phyloP scores from a whole-genome alignment of 768 basidiomycete genomes.

The Cystofilobasidium capitatum region DNA sequence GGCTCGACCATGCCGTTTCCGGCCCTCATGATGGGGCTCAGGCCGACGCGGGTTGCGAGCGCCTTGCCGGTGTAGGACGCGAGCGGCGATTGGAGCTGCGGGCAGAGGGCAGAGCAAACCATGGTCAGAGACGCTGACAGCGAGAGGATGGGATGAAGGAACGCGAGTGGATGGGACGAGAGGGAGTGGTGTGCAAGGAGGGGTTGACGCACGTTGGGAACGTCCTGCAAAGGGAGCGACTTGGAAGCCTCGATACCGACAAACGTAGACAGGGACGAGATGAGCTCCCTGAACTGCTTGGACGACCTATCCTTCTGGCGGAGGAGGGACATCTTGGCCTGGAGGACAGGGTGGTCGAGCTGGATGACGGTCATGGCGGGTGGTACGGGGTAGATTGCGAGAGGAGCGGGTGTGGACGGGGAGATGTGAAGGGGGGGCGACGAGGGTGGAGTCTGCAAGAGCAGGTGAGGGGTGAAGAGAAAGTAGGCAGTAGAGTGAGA shows the following conservation, averaged over 20 bases:
- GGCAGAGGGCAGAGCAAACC: not conserved
- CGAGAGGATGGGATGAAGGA: not conserved
- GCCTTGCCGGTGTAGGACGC: slow-evolving; percentile 63
- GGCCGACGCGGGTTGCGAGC: slow-evolving; percentile 67
- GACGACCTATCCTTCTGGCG: slow-evolving; percentile 52
- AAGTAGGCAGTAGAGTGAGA: too few species aligned
- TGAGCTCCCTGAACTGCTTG: slow-evolving; percentile 65
- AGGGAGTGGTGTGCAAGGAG: not conserved
- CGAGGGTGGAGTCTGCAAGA: too few species aligned
- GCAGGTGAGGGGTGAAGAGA: too few species aligned
- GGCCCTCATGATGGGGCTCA: slow-evolving; percentile 85
- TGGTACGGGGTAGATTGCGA: too few species aligned
- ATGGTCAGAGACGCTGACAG: too few species aligned
- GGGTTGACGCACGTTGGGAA: slow-evolving; percentile 53
- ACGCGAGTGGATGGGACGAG: not conserved
- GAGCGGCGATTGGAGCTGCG: slow-evolving; percentile 54
- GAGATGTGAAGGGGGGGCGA: too few species aligned
- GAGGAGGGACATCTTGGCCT: slow-evolving; percentile 62
- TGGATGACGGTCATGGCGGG: slow-evolving; percentile 18
- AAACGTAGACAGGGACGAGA: slow-evolving; percentile 63
- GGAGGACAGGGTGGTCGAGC: slow-evolving; percentile 63
- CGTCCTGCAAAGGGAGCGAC: slow-evolving; percentile 53
- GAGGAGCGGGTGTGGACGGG: too few species aligned
- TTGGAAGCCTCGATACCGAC: slow-evolving; percentile 76
- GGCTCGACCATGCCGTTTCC: slow-evolving; percentile 82